Base-by-base conservation (phyloP, 495 filamentous ascomycete genomes). In the Penicillium samsonianum region DNA sequence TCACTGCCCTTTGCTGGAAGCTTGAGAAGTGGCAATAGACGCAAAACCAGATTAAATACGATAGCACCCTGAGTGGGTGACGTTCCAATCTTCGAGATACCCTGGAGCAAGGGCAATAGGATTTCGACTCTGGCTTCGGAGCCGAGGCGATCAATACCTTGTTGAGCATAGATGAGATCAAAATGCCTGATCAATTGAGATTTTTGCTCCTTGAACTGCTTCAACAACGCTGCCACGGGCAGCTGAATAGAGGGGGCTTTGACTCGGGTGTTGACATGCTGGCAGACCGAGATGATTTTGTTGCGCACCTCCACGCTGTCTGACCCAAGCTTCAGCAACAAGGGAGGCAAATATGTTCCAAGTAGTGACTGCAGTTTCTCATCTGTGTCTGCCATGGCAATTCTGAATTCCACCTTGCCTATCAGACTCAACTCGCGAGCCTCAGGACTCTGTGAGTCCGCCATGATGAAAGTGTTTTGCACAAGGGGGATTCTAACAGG, bases 351-450 rank as follows among this genome's bases (percentile, higher is more conserved):
- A 60, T 92, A 96, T 11, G 81, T 86, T 57, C 87, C 83, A 25
- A 98, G 80, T 6, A 92, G 78, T 25, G 84, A 69, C 65, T 91
- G 84, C 5, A 98, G 80, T 71, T 91, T 93, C 55, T 80, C 77
- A 60, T 95, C 92, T n/a, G 89, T 83, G 56, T 91, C 87, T 16
- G 89, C 86, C 50, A 90, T 79, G n/a, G 94, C 89, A 55, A 98
- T 91, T 43, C 87, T 84, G 67, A 96, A 87, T 70, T 96, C 91
- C 47, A 97, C 89, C 65, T 95, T 96, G 63, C 89, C 90, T 58
- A 96, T 80, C 51, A 97, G 84, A 57, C 83, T 85, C 59, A 97
- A 82, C 78, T 98, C 94, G 52, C 84, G 80, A 65, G 82, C 83
- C 71, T 91, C 90, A 86, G 62, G 61, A 67, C 70, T 78, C 62